Base-by-base conservation (phyloP, 2,329 filamentous ascomycete species). In the Colletotrichum cuscutae region DNA sequence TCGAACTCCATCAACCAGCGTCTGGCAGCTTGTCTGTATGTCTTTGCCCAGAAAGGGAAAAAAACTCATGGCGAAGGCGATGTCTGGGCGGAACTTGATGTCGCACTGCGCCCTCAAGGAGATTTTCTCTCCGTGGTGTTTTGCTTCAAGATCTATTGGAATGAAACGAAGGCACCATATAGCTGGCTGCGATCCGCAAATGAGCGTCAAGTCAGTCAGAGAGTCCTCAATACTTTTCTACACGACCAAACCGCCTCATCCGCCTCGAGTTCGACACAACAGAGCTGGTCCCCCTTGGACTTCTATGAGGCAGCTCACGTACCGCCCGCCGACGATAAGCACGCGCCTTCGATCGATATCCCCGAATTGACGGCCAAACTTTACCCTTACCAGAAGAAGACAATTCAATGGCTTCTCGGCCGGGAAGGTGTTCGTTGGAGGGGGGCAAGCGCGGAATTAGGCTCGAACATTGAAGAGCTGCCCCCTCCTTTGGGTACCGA, bases 291-390 rank as follows among this genome's bases (percentile, higher is more conserved):
- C 2, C 86, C 88, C 0, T 85, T 87, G 76, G 84, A 85, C 70
- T 95, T 95, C 78, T 95, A 95, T 77, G 88, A 93, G 65, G 89
- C 90, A 19, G 91, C 93, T 1, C 88, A 91, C 77, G 87, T 91
- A 2, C 91, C 93, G 1, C 75, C 83, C 12, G 83, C 83, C n/a
- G 77, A 82, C 5, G 84, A 88, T 65, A 71, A 78, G 19, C 76
- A 79, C 4, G 71, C 85, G 0, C 76, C 79, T 1, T 79, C 81
- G 0, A 82, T 90, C 46, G 49, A 81, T 3, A 79, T 90, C 6
- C 81, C 84, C 0, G 82, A 80, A 30, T 83, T 87, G 63, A 82
- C 82, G 57, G 86, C 90, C 1, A 83, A 82, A 0, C 82, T 95
- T 0, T 95, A 91, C 78, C 93, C 92, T 0, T 95, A 95, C 72